phyloP scores from a whole-genome alignment of 371 early-diverging fungal species.

The Basidiobolus heterosporus region DNA sequence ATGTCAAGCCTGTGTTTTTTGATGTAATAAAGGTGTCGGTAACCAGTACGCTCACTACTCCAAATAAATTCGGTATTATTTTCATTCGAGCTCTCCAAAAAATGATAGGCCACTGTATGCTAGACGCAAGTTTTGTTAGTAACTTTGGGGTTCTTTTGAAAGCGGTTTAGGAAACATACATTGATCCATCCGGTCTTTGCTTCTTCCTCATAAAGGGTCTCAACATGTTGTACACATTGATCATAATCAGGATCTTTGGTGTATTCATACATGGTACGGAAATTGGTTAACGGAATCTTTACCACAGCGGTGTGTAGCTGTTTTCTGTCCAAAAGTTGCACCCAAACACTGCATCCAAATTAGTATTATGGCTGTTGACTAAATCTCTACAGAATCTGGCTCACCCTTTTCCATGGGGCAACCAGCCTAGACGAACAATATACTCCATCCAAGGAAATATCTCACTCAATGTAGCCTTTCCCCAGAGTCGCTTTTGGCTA shows the following conservation, averaged over 20 bases:
- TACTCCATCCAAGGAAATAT: conserved; percentile 63
- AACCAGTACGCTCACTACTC: conserved; percentile 48
- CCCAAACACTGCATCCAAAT: conserved; percentile 33
- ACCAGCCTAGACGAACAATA: conserved; percentile 59
- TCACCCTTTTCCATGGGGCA: conserved; percentile 38
- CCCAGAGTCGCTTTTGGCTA: conserved; percentile 22
- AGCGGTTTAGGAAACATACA: conserved; percentile 13
- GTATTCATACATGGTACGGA: conserved; percentile 16
- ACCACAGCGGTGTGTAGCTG: conserved; percentile 37
- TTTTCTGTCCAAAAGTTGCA: conserved; percentile 43
- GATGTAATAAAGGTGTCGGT: conserved; percentile 44
- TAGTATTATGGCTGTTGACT: neutral
- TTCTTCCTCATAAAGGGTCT: conserved; percentile 40
- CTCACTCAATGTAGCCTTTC: conserved; percentile 16
- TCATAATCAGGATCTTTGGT: conserved; percentile 8
- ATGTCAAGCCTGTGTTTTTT: conserved; percentile 8
- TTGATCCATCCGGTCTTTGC: conserved; percentile 41
- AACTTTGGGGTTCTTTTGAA: too few relatives aligned
- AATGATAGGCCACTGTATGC: conserved; percentile 30
- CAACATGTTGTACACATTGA: conserved; percentile 6
- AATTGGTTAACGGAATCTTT: conserved; percentile 22
- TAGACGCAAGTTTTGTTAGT: neutral
- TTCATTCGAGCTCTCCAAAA: conserved; percentile 10
- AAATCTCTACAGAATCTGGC: neutral
- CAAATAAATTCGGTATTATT: conserved; percentile 26